Conservation (phyloP, 371 early-diverging fungal species). For the Thermomucor indicae-seudaticae region DNA sequence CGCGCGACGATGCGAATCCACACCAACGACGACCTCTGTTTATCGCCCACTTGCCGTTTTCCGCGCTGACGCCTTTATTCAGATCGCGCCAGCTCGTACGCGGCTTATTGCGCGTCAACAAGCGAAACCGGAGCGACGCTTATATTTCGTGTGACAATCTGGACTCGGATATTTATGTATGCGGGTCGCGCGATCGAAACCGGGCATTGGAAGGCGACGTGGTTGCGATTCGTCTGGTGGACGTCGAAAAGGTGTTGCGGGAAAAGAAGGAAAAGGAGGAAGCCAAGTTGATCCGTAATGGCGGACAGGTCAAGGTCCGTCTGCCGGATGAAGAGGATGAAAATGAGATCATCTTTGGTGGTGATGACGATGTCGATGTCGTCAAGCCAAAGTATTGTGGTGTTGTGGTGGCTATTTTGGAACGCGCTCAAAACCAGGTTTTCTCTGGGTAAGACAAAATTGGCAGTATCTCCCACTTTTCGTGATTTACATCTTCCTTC, state of each 20-base stretch:
- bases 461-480: too few relatives aligned
- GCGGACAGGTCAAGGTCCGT: conserved; percentile 33
- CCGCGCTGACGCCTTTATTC: conserved; percentile 48
- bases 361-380: conserved; percentile 51
- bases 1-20: conserved; percentile 48
- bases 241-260: conserved; percentile 56
- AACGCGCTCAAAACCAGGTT: conserved; percentile 58
- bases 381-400: conserved; percentile 64
- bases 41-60: conserved; percentile 56
- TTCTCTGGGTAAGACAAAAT: conserved; percentile 49
- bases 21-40: conserved; percentile 56
- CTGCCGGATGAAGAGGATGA: conserved; percentile 49
- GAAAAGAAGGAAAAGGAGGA: conserved; percentile 58
- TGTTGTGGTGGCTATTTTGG: conserved; percentile 63
- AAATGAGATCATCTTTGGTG: conserved; percentile 48
- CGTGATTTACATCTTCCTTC: not conserved
- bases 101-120: conserved; percentile 83
- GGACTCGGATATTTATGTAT: conserved; percentile 73
- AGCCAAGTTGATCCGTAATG: conserved; percentile 45
- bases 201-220: conserved; percentile 87
- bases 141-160: conserved; percentile 75
- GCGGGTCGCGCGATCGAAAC: conserved; percentile 75
- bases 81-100: conserved; percentile 46
- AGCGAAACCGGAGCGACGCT: conserved; percentile 76
- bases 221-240: conserved; percentile 80